These are phyloP conservation scores for Paramecium tetraurelia DNA, from an alignment of 73 alveolate species.

Conservation along the genomic window DNA sequence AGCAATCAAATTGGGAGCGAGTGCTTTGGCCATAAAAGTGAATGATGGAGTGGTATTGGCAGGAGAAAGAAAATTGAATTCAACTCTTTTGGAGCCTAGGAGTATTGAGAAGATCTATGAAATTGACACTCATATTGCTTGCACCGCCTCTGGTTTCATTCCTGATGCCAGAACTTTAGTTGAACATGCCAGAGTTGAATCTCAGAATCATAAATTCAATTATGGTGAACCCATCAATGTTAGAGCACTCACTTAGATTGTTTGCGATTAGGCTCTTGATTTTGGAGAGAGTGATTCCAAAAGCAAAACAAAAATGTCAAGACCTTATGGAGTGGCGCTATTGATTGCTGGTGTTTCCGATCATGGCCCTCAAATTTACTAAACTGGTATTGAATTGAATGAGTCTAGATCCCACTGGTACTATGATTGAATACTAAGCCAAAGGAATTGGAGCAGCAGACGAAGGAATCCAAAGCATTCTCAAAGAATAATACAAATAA, in stretches of 20 bases:
- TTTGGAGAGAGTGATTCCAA: constrained; percentile 87
- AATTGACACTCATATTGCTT: constrained; percentile 36
- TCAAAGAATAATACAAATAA: constrained; percentile 83
- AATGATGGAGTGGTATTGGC: constrained; percentile 47
- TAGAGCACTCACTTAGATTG: constrained; percentile 85
- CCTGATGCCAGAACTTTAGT: constrained; percentile 94
- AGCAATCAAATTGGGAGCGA: constrained; percentile 72
- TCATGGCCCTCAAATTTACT: constrained; percentile 88
- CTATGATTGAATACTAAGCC: constrained; percentile 91
- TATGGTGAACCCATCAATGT: constrained; percentile 88
- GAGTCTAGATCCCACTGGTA: constrained; percentile 93
- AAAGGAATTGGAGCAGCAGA: constrained; percentile 95
- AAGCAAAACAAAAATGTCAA: constrained; percentile 75
- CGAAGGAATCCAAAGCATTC: constrained; percentile 90
- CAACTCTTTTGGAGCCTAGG: constrained; percentile 44
- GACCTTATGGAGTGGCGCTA: constrained; percentile 97
- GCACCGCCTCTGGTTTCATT: constrained; percentile 81
- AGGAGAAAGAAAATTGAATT: constrained; percentile 40
- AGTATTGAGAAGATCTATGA: constrained; percentile 26
- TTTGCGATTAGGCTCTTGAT: constrained; percentile 92
- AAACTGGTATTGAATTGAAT: constrained; percentile 60
- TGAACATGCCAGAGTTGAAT: constrained; percentile 95
- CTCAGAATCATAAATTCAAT: constrained; percentile 91
- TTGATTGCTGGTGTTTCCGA: constrained; percentile 95
- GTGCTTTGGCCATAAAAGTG: constrained; percentile 53